Conservation (phyloP, 331 rosid species). For the Acacia concinna region DNA sequence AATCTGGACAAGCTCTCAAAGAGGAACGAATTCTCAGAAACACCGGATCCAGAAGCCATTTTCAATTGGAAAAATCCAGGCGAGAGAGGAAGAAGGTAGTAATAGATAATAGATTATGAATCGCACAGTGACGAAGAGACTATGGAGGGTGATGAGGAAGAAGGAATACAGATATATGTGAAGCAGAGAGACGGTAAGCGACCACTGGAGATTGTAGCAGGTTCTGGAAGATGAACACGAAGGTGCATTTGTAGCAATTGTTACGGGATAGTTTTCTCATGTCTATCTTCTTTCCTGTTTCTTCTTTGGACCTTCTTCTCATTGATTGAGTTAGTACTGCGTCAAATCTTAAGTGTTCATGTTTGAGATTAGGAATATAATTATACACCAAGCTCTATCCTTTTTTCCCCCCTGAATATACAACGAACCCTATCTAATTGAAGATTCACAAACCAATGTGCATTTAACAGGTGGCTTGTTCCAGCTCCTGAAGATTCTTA, state of each 20-base stretch:
- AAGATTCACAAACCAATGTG: background rate
- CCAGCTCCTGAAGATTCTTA: background rate
- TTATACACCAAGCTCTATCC: background rate
- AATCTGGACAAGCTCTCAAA: conserved; percentile 34
- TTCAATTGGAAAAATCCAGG: no score
- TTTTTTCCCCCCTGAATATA: no score
- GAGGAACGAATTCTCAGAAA: conserved; percentile 34
- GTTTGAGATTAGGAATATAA: background rate
- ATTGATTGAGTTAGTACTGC: background rate
- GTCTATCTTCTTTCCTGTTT: background rate
- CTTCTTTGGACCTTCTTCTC: background rate
- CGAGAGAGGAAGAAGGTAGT: background rate
- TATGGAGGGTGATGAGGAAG: background rate
- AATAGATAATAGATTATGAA: background rate
- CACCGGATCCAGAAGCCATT: conserved; percentile 51
- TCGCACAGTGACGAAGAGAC: background rate
- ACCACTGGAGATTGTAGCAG: background rate
- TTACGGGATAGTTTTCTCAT: no score
- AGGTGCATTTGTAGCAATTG: background rate
- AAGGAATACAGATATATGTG: background rate
- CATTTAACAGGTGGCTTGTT: background rate
- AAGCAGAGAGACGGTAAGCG: background rate
- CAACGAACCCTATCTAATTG: background rate
- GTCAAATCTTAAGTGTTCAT: no score
- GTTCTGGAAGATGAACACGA: background rate